Evolutionary conservation across 208 protist genomes (phyloP), one percentile per base, ranked within the genome.

Genomic region (Leishmania amazonensis): DNA sequence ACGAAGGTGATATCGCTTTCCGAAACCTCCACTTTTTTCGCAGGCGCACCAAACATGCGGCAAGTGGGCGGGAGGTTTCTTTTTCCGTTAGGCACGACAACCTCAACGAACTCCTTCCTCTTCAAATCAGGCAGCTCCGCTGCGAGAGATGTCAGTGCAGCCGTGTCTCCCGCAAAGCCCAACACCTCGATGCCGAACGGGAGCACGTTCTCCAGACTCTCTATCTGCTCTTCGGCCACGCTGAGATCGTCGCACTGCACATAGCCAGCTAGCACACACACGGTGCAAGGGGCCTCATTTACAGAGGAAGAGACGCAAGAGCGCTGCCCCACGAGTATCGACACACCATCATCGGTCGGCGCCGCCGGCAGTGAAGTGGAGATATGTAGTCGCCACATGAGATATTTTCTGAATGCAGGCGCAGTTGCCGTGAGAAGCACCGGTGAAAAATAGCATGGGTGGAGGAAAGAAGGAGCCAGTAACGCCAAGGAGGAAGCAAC

Each of bases 141-240:
- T 40, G 86, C 75, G 17, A 83, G 38, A 24, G 65, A 64, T 45
- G 67, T 51, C 54, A 85, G 54, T 9, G 60, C 73, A 62, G 6
- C 35, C 21, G 53, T 47, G 57, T 53, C 45, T 0, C 77, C 79
- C 21, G 76, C n/a, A 47, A 94, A 71, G 60, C 90, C 92, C n/a
- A 96, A 47, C n/a, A 96, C 85, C 4, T 81, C 58, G 51, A 94
- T 79, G n/a, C 91, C 91, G 47, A 86, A 90, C 19, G 92, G 89
- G 24, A 96, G 78, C 4, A 96, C 83, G 28, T 85, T 76, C 81
- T 96, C 89, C n/a, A 96, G 78, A 79, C 90, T 94, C 62, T 96
- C 90, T 8, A 91, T 76, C 68, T 96, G 92, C 87, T 96, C 90
- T n/a, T 84, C 80, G 28, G 89, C 77, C 19, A 96, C 88, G 54